A percentile compares a stretch with the other conserved stretches of the same genome.
phyloP scores from a whole-genome alignment of 208 protist species.

The Spongospora subterranea region DNA sequence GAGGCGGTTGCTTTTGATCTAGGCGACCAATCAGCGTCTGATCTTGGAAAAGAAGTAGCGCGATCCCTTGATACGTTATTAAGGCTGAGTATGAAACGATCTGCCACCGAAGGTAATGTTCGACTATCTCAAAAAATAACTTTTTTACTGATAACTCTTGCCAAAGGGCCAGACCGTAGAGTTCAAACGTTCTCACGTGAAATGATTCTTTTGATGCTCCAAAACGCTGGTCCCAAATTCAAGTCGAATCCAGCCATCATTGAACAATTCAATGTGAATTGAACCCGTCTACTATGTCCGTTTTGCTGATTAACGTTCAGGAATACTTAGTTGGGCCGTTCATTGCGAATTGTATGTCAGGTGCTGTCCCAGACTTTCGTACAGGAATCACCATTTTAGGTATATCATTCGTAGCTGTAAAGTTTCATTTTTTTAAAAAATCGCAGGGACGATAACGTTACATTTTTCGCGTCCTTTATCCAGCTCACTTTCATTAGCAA shows the following conservation, averaged over 20 bases:
- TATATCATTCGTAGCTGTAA: not conserved
- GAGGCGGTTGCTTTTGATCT: not conserved
- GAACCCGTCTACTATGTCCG: not conserved
- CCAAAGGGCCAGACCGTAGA: not conserved
- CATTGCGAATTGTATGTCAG: not conserved
- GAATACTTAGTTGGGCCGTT: constrained; percentile 43
- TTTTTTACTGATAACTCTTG: not conserved
- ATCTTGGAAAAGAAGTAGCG: not conserved
- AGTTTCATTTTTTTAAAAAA: not conserved
- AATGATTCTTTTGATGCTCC: constrained; percentile 17
- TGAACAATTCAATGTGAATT: constrained; percentile 18
- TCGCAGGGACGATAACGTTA: not conserved
- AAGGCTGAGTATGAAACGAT: constrained; percentile 23
- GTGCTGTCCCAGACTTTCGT: not conserved
- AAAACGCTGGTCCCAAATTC: constrained; percentile 21
- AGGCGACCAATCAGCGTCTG: not conserved
- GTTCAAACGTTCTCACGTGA: constrained; percentile 3
- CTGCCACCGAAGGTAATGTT: not conserved
- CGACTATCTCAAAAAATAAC: not conserved
- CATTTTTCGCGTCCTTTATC: not conserved
- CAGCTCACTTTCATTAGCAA: not conserved
- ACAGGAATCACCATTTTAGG: not conserved
- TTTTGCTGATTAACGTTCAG: not conserved
- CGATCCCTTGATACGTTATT: not conserved
- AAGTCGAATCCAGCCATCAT: not conserved